These are phyloP conservation scores for Pichia phayaonensis DNA, from an alignment of 805 yeast species.

Conservation along the genomic window DNA sequence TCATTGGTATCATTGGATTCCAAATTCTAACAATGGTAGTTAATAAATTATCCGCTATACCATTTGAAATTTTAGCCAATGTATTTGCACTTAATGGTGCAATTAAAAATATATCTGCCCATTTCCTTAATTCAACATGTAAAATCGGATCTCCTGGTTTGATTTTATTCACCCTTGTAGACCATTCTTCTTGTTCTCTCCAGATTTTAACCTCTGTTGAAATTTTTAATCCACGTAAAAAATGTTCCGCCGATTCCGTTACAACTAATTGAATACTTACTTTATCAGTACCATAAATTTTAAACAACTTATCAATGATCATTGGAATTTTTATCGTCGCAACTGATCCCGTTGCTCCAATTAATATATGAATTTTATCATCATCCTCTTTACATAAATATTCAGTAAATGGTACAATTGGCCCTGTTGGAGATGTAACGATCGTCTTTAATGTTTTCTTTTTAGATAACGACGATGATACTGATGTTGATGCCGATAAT, in stretches of 20 bases:
- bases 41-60: constrained; percentile 85
- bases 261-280: constrained; percentile 81
- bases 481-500: constrained; percentile 3
- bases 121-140: constrained; percentile 88
- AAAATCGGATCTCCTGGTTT: constrained; percentile 87
- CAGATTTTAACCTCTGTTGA: constrained; percentile 73
- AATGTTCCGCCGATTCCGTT: constrained; percentile 80
- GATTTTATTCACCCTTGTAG: constrained; percentile 34
- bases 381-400: constrained; percentile 70
- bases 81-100: constrained; percentile 97
- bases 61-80: constrained; percentile 79
- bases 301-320: constrained; percentile 79
- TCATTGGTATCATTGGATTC: constrained; percentile 85
- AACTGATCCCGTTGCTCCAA: constrained; percentile 94
- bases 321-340: constrained; percentile 92
- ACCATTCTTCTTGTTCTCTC: constrained; percentile 95
- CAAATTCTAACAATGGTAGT: constrained; percentile 91
- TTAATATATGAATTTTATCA: constrained; percentile 75
- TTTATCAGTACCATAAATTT: constrained; percentile 64
- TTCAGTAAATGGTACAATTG: constrained; percentile 68
- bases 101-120: constrained; percentile 91
- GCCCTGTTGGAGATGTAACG: constrained; percentile 50
- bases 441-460: constrained; percentile 37
- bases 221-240: constrained; percentile 47
- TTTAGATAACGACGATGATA: constrained; percentile 8